phyloP scores from a whole-genome alignment of 139 green algal genomes.

The Coccomyxa sp. region DNA sequence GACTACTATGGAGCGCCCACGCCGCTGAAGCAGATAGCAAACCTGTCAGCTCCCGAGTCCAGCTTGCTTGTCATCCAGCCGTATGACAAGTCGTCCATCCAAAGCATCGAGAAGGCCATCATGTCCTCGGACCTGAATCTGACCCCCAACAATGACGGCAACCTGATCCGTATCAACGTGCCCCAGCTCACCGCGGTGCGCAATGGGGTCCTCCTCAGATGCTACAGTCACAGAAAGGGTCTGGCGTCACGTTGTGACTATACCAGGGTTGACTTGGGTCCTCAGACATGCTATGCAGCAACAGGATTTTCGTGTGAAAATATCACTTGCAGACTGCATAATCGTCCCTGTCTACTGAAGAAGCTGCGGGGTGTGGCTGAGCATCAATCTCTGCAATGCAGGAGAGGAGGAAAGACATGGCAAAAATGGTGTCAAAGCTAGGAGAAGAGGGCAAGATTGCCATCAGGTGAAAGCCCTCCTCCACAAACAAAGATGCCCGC shows the following conservation, averaged over 20 bases:
- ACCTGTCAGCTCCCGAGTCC: slow-evolving; percentile 80
- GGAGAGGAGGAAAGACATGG: slow-evolving; percentile 91
- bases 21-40: slow-evolving; percentile 82
- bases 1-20: slow-evolving; percentile 87
- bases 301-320: no score
- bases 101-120: slow-evolving; percentile 72
- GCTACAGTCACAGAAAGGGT: no score
- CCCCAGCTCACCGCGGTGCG: slow-evolving; percentile 83
- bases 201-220: no score
- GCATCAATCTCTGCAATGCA: no score
- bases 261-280: no score
- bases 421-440: slow-evolving; percentile 80
- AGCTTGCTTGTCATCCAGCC: slow-evolving; percentile 81
- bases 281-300: no score
- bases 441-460: slow-evolving; percentile 94
- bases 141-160: slow-evolving; percentile 94
- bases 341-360: no score
- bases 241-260: no score
- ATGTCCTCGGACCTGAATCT: slow-evolving; percentile 84
- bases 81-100: slow-evolving; percentile 84
- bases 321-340: no score
- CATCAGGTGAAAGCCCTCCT: slow-evolving; percentile 29
- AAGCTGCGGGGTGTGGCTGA: no score
- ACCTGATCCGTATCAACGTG: slow-evolving; percentile 86
- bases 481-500: no score